These are phyloP conservation scores for Vitis amurensis DNA, from an alignment of 164 flowering plant genomes.

Conservation along the genomic window DNA sequence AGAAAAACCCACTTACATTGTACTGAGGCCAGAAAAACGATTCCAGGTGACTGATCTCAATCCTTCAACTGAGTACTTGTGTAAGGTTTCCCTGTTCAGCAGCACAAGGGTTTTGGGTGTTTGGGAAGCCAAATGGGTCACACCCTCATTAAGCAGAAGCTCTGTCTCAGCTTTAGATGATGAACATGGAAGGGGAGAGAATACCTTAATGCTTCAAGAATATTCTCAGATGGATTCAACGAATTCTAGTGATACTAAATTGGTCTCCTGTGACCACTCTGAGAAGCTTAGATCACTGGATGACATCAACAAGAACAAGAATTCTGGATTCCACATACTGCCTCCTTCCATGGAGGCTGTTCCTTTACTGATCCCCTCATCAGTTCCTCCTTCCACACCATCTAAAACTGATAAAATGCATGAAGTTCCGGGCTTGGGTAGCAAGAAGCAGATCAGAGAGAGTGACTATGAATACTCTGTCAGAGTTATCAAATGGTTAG, in stretches of 20 bases:
- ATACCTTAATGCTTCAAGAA: not conserved
- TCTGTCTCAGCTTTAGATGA: conserved; percentile 10
- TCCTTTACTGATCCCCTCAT: conserved; percentile 1
- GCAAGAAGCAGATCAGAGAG: conserved; percentile 19
- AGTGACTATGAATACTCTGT: conserved; percentile 56
- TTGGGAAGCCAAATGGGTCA: conserved; percentile 51
- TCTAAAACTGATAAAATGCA: conserved; percentile 24
- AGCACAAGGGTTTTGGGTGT: conserved; percentile 27
- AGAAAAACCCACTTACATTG: conserved; percentile 44
- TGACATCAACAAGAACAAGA: conserved; percentile 16
- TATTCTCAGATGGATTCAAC: conserved; percentile 27
- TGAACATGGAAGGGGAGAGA: conserved; percentile 15
- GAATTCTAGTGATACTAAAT: conserved; percentile 22
- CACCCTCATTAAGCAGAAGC: conserved; percentile 27
- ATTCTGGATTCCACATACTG: conserved; percentile 5
- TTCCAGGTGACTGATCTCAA: conserved; percentile 38
- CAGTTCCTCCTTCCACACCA: conserved; percentile 42
- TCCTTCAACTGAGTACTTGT: conserved; percentile 51
- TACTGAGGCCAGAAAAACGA: conserved; percentile 38
- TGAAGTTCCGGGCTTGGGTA: not conserved
- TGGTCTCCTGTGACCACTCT: conserved; percentile 9
- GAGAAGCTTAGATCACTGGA: conserved; percentile 18
- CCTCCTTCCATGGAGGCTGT: not conserved
- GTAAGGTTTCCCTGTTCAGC: conserved; percentile 46
- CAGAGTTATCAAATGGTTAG: conserved; percentile 57